Evolutionary conservation across 768 basidiomycete species (phyloP), one percentile per base, ranked within the genome.

Genomic region (Leccinum subgranulosum): DNA sequence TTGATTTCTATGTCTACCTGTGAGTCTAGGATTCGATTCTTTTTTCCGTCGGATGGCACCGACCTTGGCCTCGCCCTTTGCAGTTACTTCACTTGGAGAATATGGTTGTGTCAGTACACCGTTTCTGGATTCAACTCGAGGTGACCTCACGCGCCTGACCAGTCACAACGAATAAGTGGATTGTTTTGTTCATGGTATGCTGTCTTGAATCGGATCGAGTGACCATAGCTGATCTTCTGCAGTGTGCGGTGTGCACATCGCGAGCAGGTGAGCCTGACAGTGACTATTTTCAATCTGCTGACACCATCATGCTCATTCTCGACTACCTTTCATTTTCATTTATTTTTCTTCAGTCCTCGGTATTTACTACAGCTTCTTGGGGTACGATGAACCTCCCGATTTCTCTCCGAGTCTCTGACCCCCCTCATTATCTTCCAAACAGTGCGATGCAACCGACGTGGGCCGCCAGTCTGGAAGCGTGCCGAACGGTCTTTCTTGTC

Each of bases 81-180:
- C 39, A 70, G 68, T 3, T 69, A 69, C 55, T 69, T 69, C 43
- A 69, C 64, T 5, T 69, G 68, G 66, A 57, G 68, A 5, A 57
- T 69, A 64, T 69, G 69, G 69, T 9, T 62, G 41, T 69, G 68
- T 69, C 34, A 53, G 67, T 60, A 34, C n/a, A n/a, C 12, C 31
- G 1, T 14, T 51, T 25, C 45, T 2, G 28, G 7, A 8, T 6
- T 55, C 34, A 25, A 3, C 15, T 28, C 17, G 10, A 8, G 7
- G 25, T 1, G 17, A 10, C 51, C 58, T 68, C 49, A 69, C 25
- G 0, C 0, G 0, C 47, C 51, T 10, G 6, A 54, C 39, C 27
- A 71, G 68, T 69, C 53, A 62, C 58, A 1, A 53, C n/a, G 17
- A 60, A 39, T 15, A 39, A 2, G 45, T 61, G 58, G 55, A 60